A percentile compares a stretch with the other conserved stretches of the same genome.
phyloP scores from a whole-genome alignment of 164 flowering plant species.

The Houttuynia cordata region DNA sequence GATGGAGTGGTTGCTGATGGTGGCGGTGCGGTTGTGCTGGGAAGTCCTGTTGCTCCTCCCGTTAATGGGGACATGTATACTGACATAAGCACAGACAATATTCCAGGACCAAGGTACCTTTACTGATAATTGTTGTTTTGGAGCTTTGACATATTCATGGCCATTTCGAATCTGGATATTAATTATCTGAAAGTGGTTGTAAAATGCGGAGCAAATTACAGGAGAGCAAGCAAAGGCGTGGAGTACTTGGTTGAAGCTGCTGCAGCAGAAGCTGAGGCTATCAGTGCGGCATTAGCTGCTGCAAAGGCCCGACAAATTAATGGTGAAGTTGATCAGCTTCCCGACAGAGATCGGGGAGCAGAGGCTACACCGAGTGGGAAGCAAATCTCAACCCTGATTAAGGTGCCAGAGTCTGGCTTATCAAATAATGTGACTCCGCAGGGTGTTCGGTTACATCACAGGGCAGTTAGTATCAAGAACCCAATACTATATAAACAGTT shows the following conservation, averaged over 20 bases:
- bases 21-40: conserved; percentile 56
- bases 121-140: not conserved
- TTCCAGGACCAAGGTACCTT: conserved; percentile 63
- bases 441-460: conserved; percentile 87
- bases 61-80: conserved; percentile 87
- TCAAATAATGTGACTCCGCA: conserved; percentile 42
- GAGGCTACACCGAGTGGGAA: conserved; percentile 96
- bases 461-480: conserved; percentile 61
- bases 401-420: conserved; percentile 53
- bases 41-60: conserved; percentile 95
- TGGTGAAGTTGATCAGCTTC: conserved; percentile 77
- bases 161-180: not conserved
- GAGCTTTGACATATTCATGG: not conserved
- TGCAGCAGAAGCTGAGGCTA: conserved; percentile 98
- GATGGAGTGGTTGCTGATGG: conserved; percentile 62
- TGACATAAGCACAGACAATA: conserved; percentile 91
- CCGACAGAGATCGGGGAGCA: conserved; percentile 83
- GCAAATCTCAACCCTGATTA: conserved; percentile 47
- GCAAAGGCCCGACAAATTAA: conserved; percentile 90
- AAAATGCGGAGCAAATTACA: conserved; percentile 18
- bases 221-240: conserved; percentile 85
- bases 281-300: conserved; percentile 88
- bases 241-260: conserved; percentile 97
- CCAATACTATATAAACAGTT: not conserved
- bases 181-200: not conserved